Conservation (phyloP, 768 basidiomycete species). For the Tylopilus felleus region DNA sequence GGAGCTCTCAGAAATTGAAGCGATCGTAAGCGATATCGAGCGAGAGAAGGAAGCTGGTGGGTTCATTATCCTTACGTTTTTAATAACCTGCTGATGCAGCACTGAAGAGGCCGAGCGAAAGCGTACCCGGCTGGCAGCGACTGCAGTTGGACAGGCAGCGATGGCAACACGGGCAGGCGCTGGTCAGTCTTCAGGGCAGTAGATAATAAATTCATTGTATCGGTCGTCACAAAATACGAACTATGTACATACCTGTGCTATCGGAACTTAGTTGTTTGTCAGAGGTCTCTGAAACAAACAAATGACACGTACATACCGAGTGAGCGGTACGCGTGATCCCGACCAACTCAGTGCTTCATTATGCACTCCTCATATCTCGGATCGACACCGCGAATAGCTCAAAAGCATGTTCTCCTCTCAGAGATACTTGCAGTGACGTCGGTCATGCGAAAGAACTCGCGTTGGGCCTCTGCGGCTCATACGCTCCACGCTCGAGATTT, state of each 20-base stretch:
- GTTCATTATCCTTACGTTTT: slow-evolving; percentile 18
- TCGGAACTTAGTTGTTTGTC: slow-evolving; percentile 31
- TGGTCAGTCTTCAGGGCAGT: slow-evolving; percentile 38
- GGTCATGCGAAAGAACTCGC: slow-evolving; percentile 95
- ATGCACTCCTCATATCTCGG: slow-evolving; percentile 17
- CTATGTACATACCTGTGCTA: background rate
- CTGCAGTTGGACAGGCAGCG: slow-evolving; percentile 86
- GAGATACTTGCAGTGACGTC: slow-evolving; percentile 92
- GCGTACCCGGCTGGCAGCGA: slow-evolving; percentile 83
- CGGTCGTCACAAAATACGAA: slow-evolving; percentile 6
- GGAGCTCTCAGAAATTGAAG: slow-evolving; percentile 83
- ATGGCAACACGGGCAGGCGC: slow-evolving; percentile 61
- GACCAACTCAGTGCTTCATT: background rate
- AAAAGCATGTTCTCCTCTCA: slow-evolving; percentile 78
- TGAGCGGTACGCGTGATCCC: background rate
- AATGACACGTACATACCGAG: slow-evolving; percentile 5
- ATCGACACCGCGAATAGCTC: slow-evolving; percentile 39
- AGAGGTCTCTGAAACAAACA: slow-evolving; percentile 26
- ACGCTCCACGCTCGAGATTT: slow-evolving; percentile 61
- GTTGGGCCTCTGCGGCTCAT: slow-evolving; percentile 82
- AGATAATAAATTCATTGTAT: slow-evolving; percentile 17
- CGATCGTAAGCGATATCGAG: slow-evolving; percentile 90
- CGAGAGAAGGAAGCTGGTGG: slow-evolving; percentile 93
- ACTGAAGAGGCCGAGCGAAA: slow-evolving; percentile 89
- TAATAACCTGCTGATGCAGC: slow-evolving; percentile 1